Conservation (phyloP, 345 rosid species). For the Carallia pectinifolia region DNA sequence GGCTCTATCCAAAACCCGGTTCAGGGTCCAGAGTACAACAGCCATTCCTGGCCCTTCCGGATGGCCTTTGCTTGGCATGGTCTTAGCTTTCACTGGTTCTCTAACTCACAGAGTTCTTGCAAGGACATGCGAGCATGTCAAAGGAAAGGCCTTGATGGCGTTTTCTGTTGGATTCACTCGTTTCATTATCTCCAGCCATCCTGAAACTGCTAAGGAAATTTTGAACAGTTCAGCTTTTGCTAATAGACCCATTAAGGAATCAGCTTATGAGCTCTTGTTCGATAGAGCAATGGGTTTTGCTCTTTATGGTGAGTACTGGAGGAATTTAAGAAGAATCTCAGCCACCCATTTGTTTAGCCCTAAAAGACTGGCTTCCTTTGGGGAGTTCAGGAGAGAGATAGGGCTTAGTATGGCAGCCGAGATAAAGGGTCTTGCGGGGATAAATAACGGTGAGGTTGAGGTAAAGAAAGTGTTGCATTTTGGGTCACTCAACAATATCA, state of each 20-base stretch:
- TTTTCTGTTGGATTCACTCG: conserved; percentile 79
- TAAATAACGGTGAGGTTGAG: conserved; percentile 37
- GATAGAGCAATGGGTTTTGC: conserved; percentile 90
- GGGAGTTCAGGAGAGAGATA: conserved; percentile 38
- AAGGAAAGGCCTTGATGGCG: conserved; percentile 59
- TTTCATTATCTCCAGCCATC: conserved; percentile 64
- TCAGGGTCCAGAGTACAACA: conserved; percentile 15
- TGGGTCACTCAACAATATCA: conserved; percentile 73
- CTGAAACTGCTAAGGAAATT: conserved; percentile 73
- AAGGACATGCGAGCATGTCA: conserved; percentile 27
- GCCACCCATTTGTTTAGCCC: conserved; percentile 82
- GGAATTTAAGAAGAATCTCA: conserved; percentile 75
- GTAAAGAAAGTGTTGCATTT: conserved; percentile 57
- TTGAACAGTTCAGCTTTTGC: conserved; percentile 76
- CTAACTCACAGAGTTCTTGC: conserved; percentile 61
- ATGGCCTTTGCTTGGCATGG: conserved; percentile 51
- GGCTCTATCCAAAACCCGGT: conserved; percentile 39
- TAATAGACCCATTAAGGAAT: conserved; percentile 78
- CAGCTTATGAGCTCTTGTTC: conserved; percentile 75
- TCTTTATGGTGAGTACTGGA: conserved; percentile 80
- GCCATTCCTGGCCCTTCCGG: conserved; percentile 71
- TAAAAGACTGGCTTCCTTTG: conserved; percentile 46
- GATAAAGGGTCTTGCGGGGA: conserved; percentile 26
- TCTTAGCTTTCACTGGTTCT: conserved; percentile 40
- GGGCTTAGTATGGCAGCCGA: conserved; percentile 56